A percentile compares a stretch with the other conserved stretches of the same genome.
These are phyloP conservation scores for Alternaria alternata DNA, from an alignment of 2,329 filamentous ascomycete species.

Conservation along the genomic window DNA sequence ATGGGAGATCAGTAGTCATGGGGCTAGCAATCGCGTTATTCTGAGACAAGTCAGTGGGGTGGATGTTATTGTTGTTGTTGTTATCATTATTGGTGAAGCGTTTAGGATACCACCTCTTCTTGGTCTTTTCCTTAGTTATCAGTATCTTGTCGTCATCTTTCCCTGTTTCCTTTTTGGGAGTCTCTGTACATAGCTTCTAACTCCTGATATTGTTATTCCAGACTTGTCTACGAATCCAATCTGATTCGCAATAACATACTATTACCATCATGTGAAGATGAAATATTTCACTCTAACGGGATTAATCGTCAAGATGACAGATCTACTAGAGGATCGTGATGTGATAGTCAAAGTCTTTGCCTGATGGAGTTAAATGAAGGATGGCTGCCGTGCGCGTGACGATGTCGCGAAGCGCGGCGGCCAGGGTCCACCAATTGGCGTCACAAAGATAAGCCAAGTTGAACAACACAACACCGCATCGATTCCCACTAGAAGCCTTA, in stretches of 20 bases:
- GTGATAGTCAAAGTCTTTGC: not conserved
- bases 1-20: constrained; percentile 45
- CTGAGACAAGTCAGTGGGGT: not conserved
- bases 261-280: not conserved
- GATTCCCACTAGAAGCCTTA: constrained; percentile 2
- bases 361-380: constrained; percentile 8
- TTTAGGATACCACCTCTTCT: constrained; percentile 22
- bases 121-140: constrained; percentile 4
- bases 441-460: constrained; percentile 36
- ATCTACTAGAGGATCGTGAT: not conserved
- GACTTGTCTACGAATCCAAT: not conserved
- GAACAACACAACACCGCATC: constrained; percentile 26
- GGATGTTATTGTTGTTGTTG: not conserved
- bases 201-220: not conserved
- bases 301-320: not conserved
- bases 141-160: not conserved
- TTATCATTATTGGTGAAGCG: constrained; percentile 4
- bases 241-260: not conserved
- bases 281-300: too few species aligned
- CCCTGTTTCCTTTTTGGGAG: not conserved
- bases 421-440: constrained; percentile 23
- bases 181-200: constrained; percentile 15
- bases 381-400: constrained; percentile 22
- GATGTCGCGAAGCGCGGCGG: constrained; percentile 24
- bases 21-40: not conserved